A percentile compares a stretch with the other conserved stretches of the same genome.
Conservation (phyloP, 345 rosid genomes). For the Populus tremula region DNA sequence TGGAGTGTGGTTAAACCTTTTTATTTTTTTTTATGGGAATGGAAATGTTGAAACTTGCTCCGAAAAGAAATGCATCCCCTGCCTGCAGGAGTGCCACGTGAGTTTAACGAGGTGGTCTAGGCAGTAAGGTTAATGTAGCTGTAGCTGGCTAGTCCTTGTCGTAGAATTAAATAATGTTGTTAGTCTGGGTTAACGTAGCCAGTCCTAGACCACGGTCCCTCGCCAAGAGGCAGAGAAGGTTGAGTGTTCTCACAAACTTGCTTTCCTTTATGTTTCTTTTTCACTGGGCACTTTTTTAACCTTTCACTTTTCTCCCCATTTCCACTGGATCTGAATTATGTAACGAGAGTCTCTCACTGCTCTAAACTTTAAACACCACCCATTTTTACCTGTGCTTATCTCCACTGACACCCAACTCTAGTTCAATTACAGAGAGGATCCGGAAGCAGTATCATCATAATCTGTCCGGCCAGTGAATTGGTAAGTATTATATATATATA, state of each 20-base stretch:
- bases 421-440: no score
- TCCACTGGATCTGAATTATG: neutral
- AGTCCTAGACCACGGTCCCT: neutral
- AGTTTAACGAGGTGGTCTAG: neutral
- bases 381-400: no score
- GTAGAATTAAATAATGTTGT: neutral
- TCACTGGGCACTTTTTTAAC: neutral
- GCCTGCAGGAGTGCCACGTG: slow-evolving; percentile 5
- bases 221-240: neutral
- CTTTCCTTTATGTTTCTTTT: neutral
- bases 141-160: neutral
- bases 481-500: no score
- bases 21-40: no score
- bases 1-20: no score
- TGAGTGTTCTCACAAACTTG: neutral
- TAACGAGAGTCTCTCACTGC: neutral
- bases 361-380: neutral
- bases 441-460: no score
- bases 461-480: no score
- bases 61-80: neutral
- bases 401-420: no score
- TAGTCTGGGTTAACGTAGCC: neutral
- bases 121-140: neutral
- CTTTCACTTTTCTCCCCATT: neutral
- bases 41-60: no score